phyloP scores from a whole-genome alignment of 2,329 filamentous ascomycete species.

The Hawksworthiomyces lignivorus region DNA sequence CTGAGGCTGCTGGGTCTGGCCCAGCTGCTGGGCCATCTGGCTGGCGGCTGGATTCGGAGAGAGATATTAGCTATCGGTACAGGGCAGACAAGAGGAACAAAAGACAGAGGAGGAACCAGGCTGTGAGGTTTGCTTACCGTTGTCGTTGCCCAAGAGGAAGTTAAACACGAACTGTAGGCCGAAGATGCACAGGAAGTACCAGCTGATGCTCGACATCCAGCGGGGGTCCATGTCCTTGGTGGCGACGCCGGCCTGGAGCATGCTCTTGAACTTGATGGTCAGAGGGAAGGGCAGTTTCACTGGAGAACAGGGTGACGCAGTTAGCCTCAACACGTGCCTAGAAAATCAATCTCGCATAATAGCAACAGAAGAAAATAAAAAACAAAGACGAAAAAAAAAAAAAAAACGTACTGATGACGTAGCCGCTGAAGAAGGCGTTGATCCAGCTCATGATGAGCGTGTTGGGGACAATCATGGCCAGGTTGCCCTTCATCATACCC shows the following conservation, averaged over 20 bases:
- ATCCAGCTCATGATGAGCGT: conserved; percentile 99
- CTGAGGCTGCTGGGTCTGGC: conserved; percentile 62
- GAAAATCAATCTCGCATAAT: too few relatives aligned
- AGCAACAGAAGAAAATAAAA: not conserved
- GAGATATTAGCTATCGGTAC: too few relatives aligned
- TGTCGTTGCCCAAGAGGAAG: conserved; percentile 91
- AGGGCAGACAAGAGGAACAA: not conserved
- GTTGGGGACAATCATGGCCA: conserved; percentile 99
- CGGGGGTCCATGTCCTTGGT: conserved; percentile 93
- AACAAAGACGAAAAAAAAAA: not conserved
- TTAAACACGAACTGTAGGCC: conserved; percentile 95
- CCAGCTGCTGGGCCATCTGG: conserved; percentile 87
- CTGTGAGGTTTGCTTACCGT: conserved; percentile 59
- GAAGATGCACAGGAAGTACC: conserved; percentile 98
- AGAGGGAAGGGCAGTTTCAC: conserved; percentile 97
- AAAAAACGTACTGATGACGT: conserved; percentile 74
- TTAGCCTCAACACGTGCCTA: too few relatives aligned
- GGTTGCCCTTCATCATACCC: conserved; percentile 99
- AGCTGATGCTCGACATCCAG: conserved; percentile 97
- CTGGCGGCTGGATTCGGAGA: conserved; percentile 81
- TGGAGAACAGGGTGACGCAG: too few relatives aligned
- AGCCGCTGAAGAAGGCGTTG: conserved; percentile 97
- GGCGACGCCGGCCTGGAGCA: conserved; percentile 94
- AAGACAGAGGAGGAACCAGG: not conserved
- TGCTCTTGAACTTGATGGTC: conserved; percentile 98